Evolutionary conservation across 768 basidiomycete species (phyloP), one percentile per base, ranked within the genome.

Genomic region (Coprinopsis marcescibilis): DNA sequence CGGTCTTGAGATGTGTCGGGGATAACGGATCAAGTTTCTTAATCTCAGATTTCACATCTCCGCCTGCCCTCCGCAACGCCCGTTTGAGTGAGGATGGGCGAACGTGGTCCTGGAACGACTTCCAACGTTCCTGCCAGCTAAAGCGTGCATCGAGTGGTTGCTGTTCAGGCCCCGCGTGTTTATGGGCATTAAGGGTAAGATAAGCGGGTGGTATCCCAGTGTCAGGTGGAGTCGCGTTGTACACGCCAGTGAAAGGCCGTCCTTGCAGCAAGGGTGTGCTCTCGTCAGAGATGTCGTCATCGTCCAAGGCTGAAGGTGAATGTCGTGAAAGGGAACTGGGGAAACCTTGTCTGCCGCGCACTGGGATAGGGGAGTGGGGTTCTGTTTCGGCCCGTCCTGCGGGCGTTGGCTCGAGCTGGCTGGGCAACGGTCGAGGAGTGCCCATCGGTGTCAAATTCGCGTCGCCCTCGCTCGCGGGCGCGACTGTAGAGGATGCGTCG

Each of bases 1-100:
- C 71, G 14, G 61, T 62, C 39, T 46, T 53, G 11, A 51, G 58
- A 41, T 57, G 59, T 12, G 43, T 57, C 53, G 46, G 58, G 57
- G 30, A 34, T 11, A 34, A 17, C 1, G 43, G 32, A 24, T 33
- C 32, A 11, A 45, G 19, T 20, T 33, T 33, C 7, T 4, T 32
- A 5, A 45, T 20, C 29, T 20, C 19, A 10, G n/a, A 29, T 24
- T 45, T 33, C 2, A 35, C 32, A n/a, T 8, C 35, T 17, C 35
- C 35, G 8, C 35, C 15, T 6, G 20, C 8, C 13, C 20, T 7
- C 15, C 15, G 10, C 7, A 36, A 17, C 6, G 7, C 15, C 35
- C 35, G 35, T 19, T 36, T 36, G 6, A 36, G 13, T 17, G 35
- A 36, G 8, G 35, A 36, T n/a, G 35, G 35, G 6, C 35, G 35